Evolutionary conservation across 306 rosid genomes (phyloP), one percentile per base, ranked within the genome.

Genomic region (Urtica urens): DNA sequence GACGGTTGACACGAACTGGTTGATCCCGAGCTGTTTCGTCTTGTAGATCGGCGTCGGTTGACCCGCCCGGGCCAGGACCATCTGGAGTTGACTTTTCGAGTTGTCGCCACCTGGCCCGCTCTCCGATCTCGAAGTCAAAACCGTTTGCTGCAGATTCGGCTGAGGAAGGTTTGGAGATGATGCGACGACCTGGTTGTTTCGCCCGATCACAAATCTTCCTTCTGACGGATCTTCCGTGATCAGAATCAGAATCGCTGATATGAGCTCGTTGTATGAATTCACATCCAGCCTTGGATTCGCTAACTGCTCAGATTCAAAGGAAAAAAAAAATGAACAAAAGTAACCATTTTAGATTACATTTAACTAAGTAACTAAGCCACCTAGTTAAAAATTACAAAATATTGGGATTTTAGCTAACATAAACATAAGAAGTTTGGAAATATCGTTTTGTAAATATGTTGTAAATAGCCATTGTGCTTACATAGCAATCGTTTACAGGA

Each of bases 61-160:
- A 63, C 99, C 93, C 30, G 94, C 94, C 66, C 96, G 80, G 13
- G 94, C 78, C 53, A 92, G 77, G 65, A 92, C 60, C 31, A 93
- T 85, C 64, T 85, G 96, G 58, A 92, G 99, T 73, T 75, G 96
- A 69, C 96, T 85, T 74, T 92, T 85, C 10, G 99, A 73, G 68
- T 92, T 92, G 60, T 85, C 96, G 35, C 96, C 99, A 62, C 96
- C 99, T 19, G 99, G 99, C 53, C 99, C 96, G 59, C 94, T 85
- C 66, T 75, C 96, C n/a, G 71, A 73, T 70, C 94, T 82, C 58
- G 99, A 79, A 75, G 63, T 70, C 63, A 68, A 30, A 47, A 68
- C 33, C 38, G 79, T 73, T 28, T 71, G 75, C 49, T 76, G 49
- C 44, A 50, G 56, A 44, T 62, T 3, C 38, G 79, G 75, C 31